Evolutionary conservation across 805 yeast genomes (phyloP), one percentile per base, ranked within the genome.

Genomic region (Suhomyces emberorum): DNA sequence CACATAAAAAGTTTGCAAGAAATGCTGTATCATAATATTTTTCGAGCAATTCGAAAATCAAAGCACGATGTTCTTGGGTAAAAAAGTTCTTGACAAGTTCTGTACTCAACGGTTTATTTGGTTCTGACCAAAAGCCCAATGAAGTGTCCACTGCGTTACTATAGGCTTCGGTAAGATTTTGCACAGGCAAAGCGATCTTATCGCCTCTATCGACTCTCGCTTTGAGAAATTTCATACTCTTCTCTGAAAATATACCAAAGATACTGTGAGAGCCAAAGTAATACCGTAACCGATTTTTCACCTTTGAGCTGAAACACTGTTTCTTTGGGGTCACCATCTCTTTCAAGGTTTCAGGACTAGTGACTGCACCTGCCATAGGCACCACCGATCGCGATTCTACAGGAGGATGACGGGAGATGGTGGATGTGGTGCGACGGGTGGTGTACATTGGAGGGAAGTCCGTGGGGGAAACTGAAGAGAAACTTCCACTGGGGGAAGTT

Each of bases 221-320:
- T 15, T 32, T 37, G 37, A 50, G 38, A 50, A 47, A 50, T 10
- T 28, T 23, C 27, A 47, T 15, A 21, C 47, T 38, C 41, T 46
- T 43, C 11, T 33, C 43, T 11, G 50, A 46, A 7, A 50, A 31
- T 14, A 45, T 40, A 4, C 43, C 34, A 30, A 45, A 34, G 17
- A 49, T 38, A 18, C 52, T 49, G 26, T 47, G 54, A 14, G 46
- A 28, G 3, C 53, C 53, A 9, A 46, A 31, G 23, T 36, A 47
- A 4, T 40, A 25, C 28, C 38, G 43, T 9, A 39, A 11, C 8
- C 34, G 30, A 3, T 19, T 20, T n/a, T 15, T 10, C n/a, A 21
- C 4, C 3, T 24, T 24, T 4, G 24, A 21, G n/a, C n/a, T n/a
- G 15, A 11, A 8, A 8, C 18, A 28, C 9, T 25, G 20, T 10